Base-by-base conservation (phyloP, 2,329 filamentous ascomycete species). In the Fusarium brevicatenulatum region DNA sequence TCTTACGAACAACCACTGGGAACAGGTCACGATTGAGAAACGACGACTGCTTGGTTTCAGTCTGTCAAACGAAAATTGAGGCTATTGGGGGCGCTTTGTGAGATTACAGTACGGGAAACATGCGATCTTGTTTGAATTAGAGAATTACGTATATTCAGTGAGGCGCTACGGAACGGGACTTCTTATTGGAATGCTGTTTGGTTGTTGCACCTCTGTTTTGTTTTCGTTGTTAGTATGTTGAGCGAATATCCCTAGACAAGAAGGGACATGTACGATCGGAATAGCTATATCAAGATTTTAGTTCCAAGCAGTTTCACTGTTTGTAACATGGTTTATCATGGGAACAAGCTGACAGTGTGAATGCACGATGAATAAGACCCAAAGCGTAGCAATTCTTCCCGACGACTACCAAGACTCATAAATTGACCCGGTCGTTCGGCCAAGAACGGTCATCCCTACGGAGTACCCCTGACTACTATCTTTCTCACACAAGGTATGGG, bases 31-130 rank as follows among this genome's bases (percentile, higher is more conserved):
- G 68, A 56, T 72, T 57, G 61, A 65, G 55, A 65, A 63, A 72
- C 37, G 63, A 76, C 50, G 66, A 62, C 66, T 68, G 67, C 71
- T 70, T 70, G 61, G 70, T 68, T 70, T 72, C 72, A 69, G 72
- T 57, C 55, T 71, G 64, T 68, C 65, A 68, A 53, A 68, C 50
- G 47, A 60, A 70, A 70, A 74, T 58, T 36, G 30, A 52, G 57
- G 56, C 56, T 57, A 66, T 46, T 50, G 28, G 63, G 56, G 71
- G 68, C 71, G 76, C 68, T 65, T 70, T 55, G 56, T 56, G 46
- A 55, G 28, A 65, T 60, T 67, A 58, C 61, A 67, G 50, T 53
- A 58, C 63, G 64, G 63, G 52, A 53, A 61, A 53, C 36, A 61
- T 62, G 56, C 44, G 53, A 32, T 62, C 52, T 74, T 76, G 63